Percentiles rank a stretch among this genome's conserved stretches.
Conservation (phyloP, 2,329 filamentous ascomycete species). For the Amylocarpus encephaloides region DNA sequence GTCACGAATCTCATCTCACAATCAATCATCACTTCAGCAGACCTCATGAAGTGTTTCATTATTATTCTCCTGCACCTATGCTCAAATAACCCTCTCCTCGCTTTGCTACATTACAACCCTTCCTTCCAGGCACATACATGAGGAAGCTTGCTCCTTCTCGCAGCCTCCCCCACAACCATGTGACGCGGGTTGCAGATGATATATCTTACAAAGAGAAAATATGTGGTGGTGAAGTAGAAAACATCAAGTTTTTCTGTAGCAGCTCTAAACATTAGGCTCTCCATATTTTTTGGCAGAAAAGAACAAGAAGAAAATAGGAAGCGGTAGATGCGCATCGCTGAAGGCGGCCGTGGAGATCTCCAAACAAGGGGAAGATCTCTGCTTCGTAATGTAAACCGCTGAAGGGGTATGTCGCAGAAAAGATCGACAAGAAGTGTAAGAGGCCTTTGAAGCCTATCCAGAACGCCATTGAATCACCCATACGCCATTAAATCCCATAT, state of each 20-base stretch:
- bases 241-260: slow-evolving; percentile 16
- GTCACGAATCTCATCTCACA: no score
- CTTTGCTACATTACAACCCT: no score
- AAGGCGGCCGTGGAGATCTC: slow-evolving; percentile 19
- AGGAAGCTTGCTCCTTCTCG: no score
- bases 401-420: slow-evolving; percentile 23
- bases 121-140: no score
- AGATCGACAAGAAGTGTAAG: slow-evolving; percentile 22
- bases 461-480: slow-evolving; percentile 26
- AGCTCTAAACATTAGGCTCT: slow-evolving; percentile 29
- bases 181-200: slow-evolving; percentile 21
- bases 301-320: slow-evolving; percentile 10
- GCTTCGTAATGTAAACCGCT: slow-evolving; percentile 19
- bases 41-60: no score
- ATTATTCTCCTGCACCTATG: no score
- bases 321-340: slow-evolving; percentile 6
- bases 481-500: slow-evolving; percentile 24
- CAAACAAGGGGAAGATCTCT: slow-evolving; percentile 8
- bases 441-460: slow-evolving; percentile 23
- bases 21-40: no score
- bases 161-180: slow-evolving; percentile 16
- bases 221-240: slow-evolving; percentile 5
- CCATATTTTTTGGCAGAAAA: slow-evolving; percentile 17
- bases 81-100: no score
- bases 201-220: slow-evolving; percentile 28